A percentile compares a stretch with the other conserved stretches of the same genome.
Conservation (phyloP, 1,139 yeast species). For the Martiniozyma asiatica region DNA sequence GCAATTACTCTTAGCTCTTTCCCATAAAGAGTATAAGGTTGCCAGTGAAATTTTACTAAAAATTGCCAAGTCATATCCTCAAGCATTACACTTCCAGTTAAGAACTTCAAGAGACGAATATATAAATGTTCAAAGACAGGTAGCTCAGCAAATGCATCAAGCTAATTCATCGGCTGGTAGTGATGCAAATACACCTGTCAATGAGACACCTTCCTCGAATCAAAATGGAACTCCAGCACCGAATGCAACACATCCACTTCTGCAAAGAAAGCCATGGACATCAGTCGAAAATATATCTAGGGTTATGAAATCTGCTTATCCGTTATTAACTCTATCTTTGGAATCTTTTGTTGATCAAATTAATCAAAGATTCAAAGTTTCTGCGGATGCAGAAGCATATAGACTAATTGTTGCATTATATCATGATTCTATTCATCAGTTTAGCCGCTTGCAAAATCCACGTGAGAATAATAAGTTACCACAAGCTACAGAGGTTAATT, state of each 20-base stretch:
- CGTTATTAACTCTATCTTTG: slow-evolving; percentile 78
- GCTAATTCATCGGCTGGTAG: slow-evolving; percentile 2
- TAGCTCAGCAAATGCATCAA: slow-evolving; percentile 5
- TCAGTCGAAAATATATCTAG: slow-evolving; percentile 94
- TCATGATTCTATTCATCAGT: slow-evolving; percentile 85
- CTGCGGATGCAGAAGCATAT: slow-evolving; percentile 94
- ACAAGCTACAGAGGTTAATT: slow-evolving; percentile 81
- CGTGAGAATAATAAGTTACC: slow-evolving; percentile 83
- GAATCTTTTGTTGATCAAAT: slow-evolving; percentile 95
- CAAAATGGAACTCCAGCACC: slow-evolving; percentile 1
- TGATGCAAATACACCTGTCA: slow-evolving; percentile 3
- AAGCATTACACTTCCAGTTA: slow-evolving; percentile 90
- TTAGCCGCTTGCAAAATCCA: slow-evolving; percentile 76
- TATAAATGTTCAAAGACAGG: slow-evolving; percentile 72
- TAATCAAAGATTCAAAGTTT: slow-evolving; percentile 84
- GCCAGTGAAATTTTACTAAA: slow-evolving; percentile 81
- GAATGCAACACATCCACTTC: slow-evolving; percentile 10
- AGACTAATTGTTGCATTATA: slow-evolving; percentile 83
- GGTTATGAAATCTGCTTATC: slow-evolving; percentile 90
- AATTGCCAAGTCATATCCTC: slow-evolving; percentile 94
- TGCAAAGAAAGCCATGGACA: slow-evolving; percentile 74
- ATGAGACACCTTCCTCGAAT: no score
- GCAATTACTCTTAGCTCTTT: slow-evolving; percentile 76
- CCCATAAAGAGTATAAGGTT: slow-evolving; percentile 81
- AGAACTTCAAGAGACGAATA: slow-evolving; percentile 93